Evolutionary conservation across 768 basidiomycete genomes (phyloP), one percentile per base, ranked within the genome.

Genomic region (Exidia glandulosa): DNA sequence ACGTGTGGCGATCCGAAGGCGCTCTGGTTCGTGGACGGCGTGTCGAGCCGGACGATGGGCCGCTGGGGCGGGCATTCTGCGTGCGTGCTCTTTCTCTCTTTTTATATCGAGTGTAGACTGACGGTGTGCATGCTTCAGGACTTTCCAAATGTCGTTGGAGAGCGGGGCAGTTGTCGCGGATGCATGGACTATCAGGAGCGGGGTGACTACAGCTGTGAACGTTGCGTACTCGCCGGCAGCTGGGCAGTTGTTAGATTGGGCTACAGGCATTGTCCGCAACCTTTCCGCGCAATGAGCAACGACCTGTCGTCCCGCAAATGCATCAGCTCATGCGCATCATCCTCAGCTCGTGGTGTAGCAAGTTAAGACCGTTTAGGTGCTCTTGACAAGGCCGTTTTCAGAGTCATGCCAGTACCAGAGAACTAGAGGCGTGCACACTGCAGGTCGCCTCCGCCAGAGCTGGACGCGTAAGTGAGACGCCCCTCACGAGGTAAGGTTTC

Each of bases 51-150:
- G 57, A 74, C 74, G 25, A 80, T 91, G 27, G 89, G 87, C 6
- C 77, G 87, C 66, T 90, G 89, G 88, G 88, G 90, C 63, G 86
- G 87, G 2, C 84, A 81, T 63, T 82, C 85, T 23, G 63, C 90
- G 89, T 90, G 66, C 70, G 88, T 79, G 23, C 45, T 19, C n/a
- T 50, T 27, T 29, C 14, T 36, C 45, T 59, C 36, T 31, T 58
- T 4, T 33, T 50, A 33, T 54, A 23, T n/a, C 33, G 16, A 36
- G 2, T 9, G 58, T 16, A 60, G 34, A 36, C 14, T 12, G 31
- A 59, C 27, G 34, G 65, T 62, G 10, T 25, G 32, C 3, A n/a
- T 25, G n/a, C n/a, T 47, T 1, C 67, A 90, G 87, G 59, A 87
- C 84, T 65, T 88, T 89, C 65, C 78, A 75, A 14, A 75, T 88